Conservation (phyloP, 1,139 yeast genomes). For the Geotrichum candidum region DNA sequence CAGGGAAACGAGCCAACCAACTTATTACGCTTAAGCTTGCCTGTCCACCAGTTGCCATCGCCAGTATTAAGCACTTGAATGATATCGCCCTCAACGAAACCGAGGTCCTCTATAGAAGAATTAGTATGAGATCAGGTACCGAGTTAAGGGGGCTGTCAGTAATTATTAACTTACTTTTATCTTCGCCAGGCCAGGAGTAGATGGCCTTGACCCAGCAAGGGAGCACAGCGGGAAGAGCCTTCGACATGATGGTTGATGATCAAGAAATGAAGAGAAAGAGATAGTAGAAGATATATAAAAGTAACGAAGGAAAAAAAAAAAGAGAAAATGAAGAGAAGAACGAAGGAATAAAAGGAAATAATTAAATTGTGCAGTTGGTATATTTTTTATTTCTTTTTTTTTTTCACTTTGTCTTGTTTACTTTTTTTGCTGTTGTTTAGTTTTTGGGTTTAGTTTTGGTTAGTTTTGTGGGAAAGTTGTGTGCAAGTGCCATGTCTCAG, state of each 20-base stretch:
- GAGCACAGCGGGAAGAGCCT: constrained; percentile 18
- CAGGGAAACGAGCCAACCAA: constrained; percentile 82
- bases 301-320: neutral
- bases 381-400: neutral
- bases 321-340: constrained; percentile 1
- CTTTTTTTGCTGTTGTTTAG: neutral
- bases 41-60: constrained; percentile 93
- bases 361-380: neutral
- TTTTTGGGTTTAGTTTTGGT: neutral
- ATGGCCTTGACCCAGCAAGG: constrained; percentile 74
- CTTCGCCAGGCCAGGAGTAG: constrained; percentile 88
- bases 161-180: constrained; percentile 40
- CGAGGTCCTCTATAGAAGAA: constrained; percentile 60
- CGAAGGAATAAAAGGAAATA: neutral
- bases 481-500: neutral
- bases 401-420: neutral
- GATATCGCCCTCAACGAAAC: constrained; percentile 87
- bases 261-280: neutral
- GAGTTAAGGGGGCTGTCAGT: too few relatives aligned
- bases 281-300: neutral
- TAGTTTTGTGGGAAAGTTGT: neutral
- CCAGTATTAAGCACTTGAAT: constrained; percentile 76
- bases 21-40: constrained; percentile 70
- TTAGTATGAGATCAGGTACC: neutral
- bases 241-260: constrained; percentile 10